A percentile compares a stretch with the other conserved stretches of the same genome.
Conservation (phyloP, 208 protist genomes). For the Acanthamoeba royreba region DNA sequence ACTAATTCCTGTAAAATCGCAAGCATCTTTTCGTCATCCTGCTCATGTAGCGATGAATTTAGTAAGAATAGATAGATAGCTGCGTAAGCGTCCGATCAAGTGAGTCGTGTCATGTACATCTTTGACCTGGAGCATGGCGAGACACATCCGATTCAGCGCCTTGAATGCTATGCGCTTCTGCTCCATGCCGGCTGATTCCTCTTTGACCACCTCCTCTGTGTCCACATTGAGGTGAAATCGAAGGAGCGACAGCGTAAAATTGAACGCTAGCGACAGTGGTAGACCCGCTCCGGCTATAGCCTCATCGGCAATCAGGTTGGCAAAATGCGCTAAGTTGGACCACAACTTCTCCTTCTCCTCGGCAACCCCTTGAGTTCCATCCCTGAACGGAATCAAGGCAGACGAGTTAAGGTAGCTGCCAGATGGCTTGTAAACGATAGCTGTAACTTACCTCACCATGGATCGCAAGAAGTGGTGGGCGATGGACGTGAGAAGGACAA, state of each 20-base stretch:
- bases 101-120: too few species aligned
- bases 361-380: neutral
- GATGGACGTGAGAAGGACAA: neutral
- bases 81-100: too few species aligned
- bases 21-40: neutral
- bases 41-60: neutral
- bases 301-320: neutral
- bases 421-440: neutral
- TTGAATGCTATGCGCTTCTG: neutral
- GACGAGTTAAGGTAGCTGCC: neutral
- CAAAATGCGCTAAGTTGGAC: neutral
- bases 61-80: too few species aligned
- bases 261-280: neutral
- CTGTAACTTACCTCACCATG: neutral
- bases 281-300: neutral
- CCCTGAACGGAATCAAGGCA: neutral
- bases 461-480: neutral
- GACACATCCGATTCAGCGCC: neutral
- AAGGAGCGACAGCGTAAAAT: neutral
- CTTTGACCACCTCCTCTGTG: neutral
- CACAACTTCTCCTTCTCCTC: neutral
- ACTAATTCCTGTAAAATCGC: neutral
- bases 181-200: neutral
- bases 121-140: too few species aligned
- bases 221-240: neutral